These are phyloP conservation scores for Funneliformis geosporum DNA, from an alignment of 192 early-diverging fungal genomes.

Conservation along the genomic window DNA sequence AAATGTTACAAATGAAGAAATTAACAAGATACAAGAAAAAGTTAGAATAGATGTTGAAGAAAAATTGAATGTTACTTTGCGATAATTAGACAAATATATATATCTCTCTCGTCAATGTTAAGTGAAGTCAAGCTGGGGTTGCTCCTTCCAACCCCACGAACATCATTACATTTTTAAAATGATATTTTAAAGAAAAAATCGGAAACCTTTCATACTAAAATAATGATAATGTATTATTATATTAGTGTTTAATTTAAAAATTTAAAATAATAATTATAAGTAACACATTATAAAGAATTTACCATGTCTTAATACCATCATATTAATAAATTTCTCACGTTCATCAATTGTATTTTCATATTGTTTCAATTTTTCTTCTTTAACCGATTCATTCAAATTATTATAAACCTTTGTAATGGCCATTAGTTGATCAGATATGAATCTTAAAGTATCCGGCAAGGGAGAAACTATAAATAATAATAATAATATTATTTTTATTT, in stretches of 20 bases:
- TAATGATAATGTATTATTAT: too few relatives aligned
- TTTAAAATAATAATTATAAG: too few relatives aligned
- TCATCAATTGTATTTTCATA: neutral
- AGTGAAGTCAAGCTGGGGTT: too few relatives aligned
- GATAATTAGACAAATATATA: constrained; percentile 46
- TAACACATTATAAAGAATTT: too few relatives aligned
- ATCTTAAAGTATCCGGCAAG: neutral
- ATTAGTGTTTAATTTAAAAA: too few relatives aligned
- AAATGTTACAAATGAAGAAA: constrained; percentile 91
- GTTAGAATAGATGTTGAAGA: constrained; percentile 65
- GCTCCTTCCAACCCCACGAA: too few relatives aligned
- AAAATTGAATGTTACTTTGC: constrained; percentile 74
- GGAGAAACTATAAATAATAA: neutral
- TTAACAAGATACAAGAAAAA: constrained; percentile 87
- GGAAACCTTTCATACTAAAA: too few relatives aligned
- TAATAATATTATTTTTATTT: neutral
- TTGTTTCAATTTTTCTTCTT: constrained; percentile 1
- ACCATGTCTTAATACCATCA: constrained; percentile 2
- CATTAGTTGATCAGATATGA: constrained; percentile 15
- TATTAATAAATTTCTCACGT: constrained; percentile 12
- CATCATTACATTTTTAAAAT: too few relatives aligned
- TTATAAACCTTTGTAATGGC: neutral
- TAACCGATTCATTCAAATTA: neutral
- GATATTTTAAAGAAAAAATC: too few relatives aligned
- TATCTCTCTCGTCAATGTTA: neutral